Evolutionary conservation across 495 filamentous ascomycete species (phyloP).

Genomic region (Hypoxylon fragiforme): DNA sequence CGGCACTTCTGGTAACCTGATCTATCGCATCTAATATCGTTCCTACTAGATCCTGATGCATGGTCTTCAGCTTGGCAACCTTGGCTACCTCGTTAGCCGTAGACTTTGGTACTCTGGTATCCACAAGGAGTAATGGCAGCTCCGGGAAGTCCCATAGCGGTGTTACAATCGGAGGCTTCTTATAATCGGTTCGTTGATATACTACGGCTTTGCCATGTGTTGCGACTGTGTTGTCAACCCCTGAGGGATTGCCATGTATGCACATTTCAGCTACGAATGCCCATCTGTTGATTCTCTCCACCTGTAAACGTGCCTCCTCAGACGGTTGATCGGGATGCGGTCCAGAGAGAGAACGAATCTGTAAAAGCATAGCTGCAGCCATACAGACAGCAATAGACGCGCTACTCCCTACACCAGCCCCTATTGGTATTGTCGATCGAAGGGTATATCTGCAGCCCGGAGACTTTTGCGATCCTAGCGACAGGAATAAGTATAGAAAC

Average conservation of each 20-base stretch:
- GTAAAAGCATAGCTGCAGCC: slow-evolving; percentile 81
- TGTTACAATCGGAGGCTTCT: slow-evolving; percentile 73
- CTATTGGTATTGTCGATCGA: slow-evolving; percentile 91
- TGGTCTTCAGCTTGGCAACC: slow-evolving; percentile 69
- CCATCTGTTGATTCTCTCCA: slow-evolving; percentile 96
- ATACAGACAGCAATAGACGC: slow-evolving; percentile 90
- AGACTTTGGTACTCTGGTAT: slow-evolving; percentile 81
- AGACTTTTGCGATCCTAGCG: slow-evolving; percentile 75
- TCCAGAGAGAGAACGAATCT: slow-evolving; percentile 82
- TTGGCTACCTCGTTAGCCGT: slow-evolving; percentile 85
- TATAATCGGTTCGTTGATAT: slow-evolving; percentile 79
- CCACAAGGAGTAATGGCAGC: slow-evolving; percentile 83
- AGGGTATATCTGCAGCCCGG: slow-evolving; percentile 85
- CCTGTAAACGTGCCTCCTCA: slow-evolving; percentile 77
- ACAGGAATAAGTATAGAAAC: slow-evolving; percentile 93
- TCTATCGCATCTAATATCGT: slow-evolving; percentile 82
- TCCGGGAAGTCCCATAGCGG: slow-evolving; percentile 84
- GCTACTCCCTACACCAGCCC: slow-evolving; percentile 88
- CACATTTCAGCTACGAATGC: slow-evolving; percentile 96
- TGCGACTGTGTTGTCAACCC: slow-evolving; percentile 96
- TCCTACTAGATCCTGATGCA: slow-evolving; percentile 72
- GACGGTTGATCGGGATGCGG: slow-evolving; percentile 86
- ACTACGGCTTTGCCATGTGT: slow-evolving; percentile 90
- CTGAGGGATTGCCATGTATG: slow-evolving; percentile 94
- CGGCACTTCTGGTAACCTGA: slow-evolving; percentile 73